Evolutionary conservation across 768 basidiomycete genomes (phyloP).

Genomic region (Leucogyrophana mollusca): DNA sequence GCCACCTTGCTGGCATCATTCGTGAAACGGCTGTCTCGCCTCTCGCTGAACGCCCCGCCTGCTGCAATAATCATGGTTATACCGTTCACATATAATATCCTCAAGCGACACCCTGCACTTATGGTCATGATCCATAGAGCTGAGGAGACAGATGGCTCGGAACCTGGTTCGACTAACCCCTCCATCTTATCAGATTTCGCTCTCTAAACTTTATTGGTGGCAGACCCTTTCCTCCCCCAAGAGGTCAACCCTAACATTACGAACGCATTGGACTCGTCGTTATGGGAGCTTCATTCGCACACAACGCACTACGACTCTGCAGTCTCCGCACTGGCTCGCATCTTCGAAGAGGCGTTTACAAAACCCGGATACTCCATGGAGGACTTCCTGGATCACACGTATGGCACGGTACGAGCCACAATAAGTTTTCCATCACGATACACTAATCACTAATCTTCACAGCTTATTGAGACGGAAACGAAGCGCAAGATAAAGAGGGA

Average conservation of each 20-base stretch:
- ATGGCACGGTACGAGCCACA: constrained; percentile 75
- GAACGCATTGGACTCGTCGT: constrained; percentile 78
- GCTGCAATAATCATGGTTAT: constrained; percentile 88
- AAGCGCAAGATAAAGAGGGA: constrained; percentile 80
- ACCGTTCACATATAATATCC: constrained; percentile 91
- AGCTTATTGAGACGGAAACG: constrained; percentile 88
- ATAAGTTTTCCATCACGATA: not conserved
- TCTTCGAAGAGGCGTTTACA: constrained; percentile 92
- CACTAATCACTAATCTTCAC: constrained; percentile 6
- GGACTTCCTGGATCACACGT: constrained; percentile 95
- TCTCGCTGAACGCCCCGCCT: constrained; percentile 84
- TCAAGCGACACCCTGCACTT: constrained; percentile 87
- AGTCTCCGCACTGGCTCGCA: constrained; percentile 83
- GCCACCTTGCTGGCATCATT: constrained; percentile 92
- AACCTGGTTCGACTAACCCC: constrained; percentile 30
- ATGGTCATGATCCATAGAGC: constrained; percentile 90
- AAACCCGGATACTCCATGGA: constrained; percentile 89
- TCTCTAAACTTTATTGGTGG: constrained; percentile 9
- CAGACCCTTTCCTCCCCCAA: constrained; percentile 67
- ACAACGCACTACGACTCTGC: constrained; percentile 80
- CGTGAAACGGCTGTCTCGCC: constrained; percentile 83
- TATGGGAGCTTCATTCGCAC: constrained; percentile 90
- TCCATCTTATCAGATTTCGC: not conserved
- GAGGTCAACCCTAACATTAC: constrained; percentile 78
- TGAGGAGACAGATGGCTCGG: constrained; percentile 32